Conservation (phyloP, 306 rosid species). For the Macrotyloma uniflorum region DNA sequence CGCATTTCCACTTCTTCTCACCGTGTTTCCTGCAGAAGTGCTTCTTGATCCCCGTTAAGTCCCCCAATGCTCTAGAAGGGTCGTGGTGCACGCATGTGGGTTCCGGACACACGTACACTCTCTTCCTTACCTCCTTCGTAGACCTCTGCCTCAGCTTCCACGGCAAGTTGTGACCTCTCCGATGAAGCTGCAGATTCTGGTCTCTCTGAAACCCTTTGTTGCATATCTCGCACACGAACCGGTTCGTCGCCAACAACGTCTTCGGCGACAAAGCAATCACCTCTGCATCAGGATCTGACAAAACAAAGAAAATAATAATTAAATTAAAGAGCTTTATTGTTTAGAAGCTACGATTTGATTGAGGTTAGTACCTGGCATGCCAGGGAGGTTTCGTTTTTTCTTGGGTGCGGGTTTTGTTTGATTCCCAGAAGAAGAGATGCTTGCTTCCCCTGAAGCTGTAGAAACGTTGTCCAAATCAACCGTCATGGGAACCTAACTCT, state of each 20-base stretch:
- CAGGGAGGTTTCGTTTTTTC: conserved; percentile 86
- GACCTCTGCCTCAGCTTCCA: conserved; percentile 91
- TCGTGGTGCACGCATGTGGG: conserved; percentile 85
- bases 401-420: conserved; percentile 60
- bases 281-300: conserved; percentile 91
- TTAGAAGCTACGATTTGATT: neutral
- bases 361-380: conserved; percentile 82
- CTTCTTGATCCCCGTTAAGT: conserved; percentile 89
- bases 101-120: conserved; percentile 94
- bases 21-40: conserved; percentile 95
- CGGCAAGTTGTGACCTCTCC: conserved; percentile 90
- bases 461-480: conserved; percentile 77
- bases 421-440: conserved; percentile 78
- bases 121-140: conserved; percentile 76
- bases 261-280: conserved; percentile 92
- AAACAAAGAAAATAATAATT: neutral
- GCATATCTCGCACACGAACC: conserved; percentile 94
- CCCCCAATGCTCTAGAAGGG: conserved; percentile 88
- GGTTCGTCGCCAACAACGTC: conserved; percentile 79
- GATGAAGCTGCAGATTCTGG: conserved; percentile 93
- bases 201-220: conserved; percentile 95
- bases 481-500: conserved; percentile 49
- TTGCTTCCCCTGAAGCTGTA: conserved; percentile 83
- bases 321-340: neutral
- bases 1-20: conserved; percentile 99